Percentiles rank a stretch among this genome's conserved stretches.
Conservation (phyloP, 345 rosid species). For the Gossypium mustelinum region DNA sequence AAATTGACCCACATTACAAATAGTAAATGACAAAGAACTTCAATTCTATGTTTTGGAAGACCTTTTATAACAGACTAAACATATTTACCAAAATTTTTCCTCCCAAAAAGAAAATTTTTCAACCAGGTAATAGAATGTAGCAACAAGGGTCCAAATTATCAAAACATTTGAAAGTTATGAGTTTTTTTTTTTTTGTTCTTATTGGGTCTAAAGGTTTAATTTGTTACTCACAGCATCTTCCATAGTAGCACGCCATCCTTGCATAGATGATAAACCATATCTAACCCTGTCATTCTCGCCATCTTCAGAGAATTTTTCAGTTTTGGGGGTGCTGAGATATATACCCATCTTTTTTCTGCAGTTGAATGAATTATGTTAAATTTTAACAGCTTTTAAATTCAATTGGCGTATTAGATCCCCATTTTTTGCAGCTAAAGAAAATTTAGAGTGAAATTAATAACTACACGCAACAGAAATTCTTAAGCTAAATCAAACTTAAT, state of each 20-base stretch:
- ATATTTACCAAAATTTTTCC: neutral
- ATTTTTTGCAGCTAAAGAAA: neutral
- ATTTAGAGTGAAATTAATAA: neutral
- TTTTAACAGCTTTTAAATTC: neutral
- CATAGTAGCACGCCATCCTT: conserved; percentile 99
- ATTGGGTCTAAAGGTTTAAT: neutral
- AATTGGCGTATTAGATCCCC: neutral
- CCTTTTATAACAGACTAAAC: neutral
- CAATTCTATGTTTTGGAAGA: neutral
- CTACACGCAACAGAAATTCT: neutral
- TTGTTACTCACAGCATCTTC: conserved; percentile 93
- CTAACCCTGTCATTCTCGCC: conserved; percentile 75
- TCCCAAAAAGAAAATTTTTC: neutral
- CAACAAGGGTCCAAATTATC: neutral
- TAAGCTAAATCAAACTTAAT: neutral
- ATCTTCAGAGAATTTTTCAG: conserved; percentile 90
- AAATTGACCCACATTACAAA: neutral
- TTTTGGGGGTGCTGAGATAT: conserved; percentile 91
- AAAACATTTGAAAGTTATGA: neutral
- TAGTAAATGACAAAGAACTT: neutral
- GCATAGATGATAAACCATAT: conserved; percentile 96
- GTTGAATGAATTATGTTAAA: neutral
- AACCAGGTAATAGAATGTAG: neutral
- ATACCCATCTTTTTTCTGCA: conserved; percentile 67
- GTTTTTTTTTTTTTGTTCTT: no score